Evolutionary conservation across 768 basidiomycete species (phyloP), one percentile per base, ranked within the genome.

Genomic region (Phlegmacium glaucopus): DNA sequence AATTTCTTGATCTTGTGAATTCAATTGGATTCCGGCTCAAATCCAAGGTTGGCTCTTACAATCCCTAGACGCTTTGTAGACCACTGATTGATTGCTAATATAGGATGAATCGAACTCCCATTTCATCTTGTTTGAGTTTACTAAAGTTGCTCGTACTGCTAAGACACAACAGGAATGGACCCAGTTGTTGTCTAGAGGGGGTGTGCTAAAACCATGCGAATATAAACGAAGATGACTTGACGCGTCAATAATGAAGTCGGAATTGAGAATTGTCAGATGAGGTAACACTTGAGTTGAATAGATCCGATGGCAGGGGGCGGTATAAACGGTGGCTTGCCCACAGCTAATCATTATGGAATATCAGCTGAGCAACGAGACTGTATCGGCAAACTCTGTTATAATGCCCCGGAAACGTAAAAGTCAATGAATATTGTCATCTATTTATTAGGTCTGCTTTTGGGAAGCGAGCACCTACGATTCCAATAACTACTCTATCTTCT

Each of bases 71-170:
- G n/a, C 18, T 40, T 4, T 30, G 17, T 22, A 22, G 22, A 30
- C 25, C n/a, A 11, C 16, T 25, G 7, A 16, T 38, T 43, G 25
- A 48, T 11, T 6, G 13, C 25, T 29, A 10, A 4, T 47, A 10
- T 65, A 95, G 94, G 84, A 94, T 61, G 79, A 83, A 43, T 70
- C 72, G 37, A 94, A 93, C 58, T 84, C 84, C 1, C 90, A 96
- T 63, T 94, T 96, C 63, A 84, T 82, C 15, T 66, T 91, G 13
- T 87, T 95, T 55, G 85, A 87, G 46, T 94, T 94, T 63, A 71
- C 69, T 55, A 93, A 92, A 65, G 59, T 75, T 5, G 54, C 74
- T 12, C 72, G 75, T 32, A 63, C 65, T 42, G 55, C 61, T 17
- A 79, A 74, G 60, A 68, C 66, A 32, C 74, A 81, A 40, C 72